Conservation (phyloP, 2,329 filamentous ascomycete genomes). For the Fonsecaea nubica region DNA sequence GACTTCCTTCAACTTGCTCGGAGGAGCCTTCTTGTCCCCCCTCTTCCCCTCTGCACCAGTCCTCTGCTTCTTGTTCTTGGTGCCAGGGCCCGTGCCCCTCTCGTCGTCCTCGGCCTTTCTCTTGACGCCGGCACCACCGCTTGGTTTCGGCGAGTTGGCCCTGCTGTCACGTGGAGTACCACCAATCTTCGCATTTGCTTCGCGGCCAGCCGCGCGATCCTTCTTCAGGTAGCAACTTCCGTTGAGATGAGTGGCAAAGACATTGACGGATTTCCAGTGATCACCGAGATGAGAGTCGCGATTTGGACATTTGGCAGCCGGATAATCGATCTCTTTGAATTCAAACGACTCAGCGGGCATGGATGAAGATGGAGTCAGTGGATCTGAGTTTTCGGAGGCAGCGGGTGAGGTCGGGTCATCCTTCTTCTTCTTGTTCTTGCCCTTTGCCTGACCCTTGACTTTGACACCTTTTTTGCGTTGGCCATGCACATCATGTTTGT, state of each 20-base stretch:
- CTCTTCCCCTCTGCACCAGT: conserved; percentile 36
- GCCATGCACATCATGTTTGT: conserved; percentile 68
- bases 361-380: conserved; percentile 39
- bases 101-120: conserved; percentile 39
- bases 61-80: conserved; percentile 38
- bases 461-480: conserved; percentile 42
- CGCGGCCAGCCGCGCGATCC: conserved; percentile 37
- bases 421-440: conserved; percentile 57
- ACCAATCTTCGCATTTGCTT: conserved; percentile 40
- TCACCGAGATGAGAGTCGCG: conserved; percentile 40
- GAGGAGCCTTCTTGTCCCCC: conserved; percentile 36
- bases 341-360: conserved; percentile 39
- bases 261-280: conserved; percentile 42
- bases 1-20: conserved; percentile 38
- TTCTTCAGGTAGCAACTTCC: conserved; percentile 40
- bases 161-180: conserved; percentile 40
- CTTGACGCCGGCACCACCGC: conserved; percentile 37
- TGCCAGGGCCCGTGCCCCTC: conserved; percentile 14
- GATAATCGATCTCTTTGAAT: conserved; percentile 41
- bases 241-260: conserved; percentile 41
- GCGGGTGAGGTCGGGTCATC: conserved; percentile 44
- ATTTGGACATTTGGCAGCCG: conserved; percentile 41
- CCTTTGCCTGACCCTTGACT: conserved; percentile 39
- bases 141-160: conserved; percentile 40
- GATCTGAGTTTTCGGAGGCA: conserved; percentile 43